phyloP scores from a whole-genome alignment of 306 rosid genomes.

The Gastrolobium villosum region DNA sequence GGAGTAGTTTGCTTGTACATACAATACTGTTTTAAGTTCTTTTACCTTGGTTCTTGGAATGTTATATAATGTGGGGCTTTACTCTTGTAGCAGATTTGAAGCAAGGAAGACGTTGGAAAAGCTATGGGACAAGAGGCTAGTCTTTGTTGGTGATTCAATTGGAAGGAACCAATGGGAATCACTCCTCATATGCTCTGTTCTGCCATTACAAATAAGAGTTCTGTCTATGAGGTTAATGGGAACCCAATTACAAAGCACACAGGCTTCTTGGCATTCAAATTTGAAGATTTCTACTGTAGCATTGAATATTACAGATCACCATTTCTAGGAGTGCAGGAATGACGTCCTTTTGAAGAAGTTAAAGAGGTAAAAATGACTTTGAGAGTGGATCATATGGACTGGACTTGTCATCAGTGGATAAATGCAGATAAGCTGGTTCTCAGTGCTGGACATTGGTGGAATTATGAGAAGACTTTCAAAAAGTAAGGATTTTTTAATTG shows the following conservation, averaged over 20 bases:
- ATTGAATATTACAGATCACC: conserved; percentile 92
- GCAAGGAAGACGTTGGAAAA: conserved; percentile 78
- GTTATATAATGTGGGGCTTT: conserved; percentile 33
- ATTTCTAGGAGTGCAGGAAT: conserved; percentile 80
- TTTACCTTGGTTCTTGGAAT: conserved; percentile 27
- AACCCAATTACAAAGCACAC: conserved; percentile 82
- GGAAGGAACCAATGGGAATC: conserved; percentile 99
- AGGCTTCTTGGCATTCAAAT: conserved; percentile 81
- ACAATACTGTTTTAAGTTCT: neutral
- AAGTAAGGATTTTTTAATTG: conserved; percentile 55
- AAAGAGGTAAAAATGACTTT: conserved; percentile 62
- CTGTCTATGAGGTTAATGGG: conserved; percentile 80
- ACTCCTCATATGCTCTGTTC: conserved; percentile 86
- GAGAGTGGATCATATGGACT: conserved; percentile 78
- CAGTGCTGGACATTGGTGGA: conserved; percentile 98
- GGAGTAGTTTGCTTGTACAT: conserved; percentile 29
- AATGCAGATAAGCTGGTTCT: conserved; percentile 82
- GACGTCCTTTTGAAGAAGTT: conserved; percentile 73
- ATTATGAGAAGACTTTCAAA: conserved; percentile 71
- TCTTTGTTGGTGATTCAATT: conserved; percentile 92
- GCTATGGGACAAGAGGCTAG: conserved; percentile 71
- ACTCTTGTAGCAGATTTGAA: conserved; percentile 68
- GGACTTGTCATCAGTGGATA: conserved; percentile 75
- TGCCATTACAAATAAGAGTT: conserved; percentile 61
- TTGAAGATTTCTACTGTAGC: conserved; percentile 83